phyloP scores from a whole-genome alignment of 1,284 basidiomycete genomes.

The Mrakiaceae sp. region DNA sequence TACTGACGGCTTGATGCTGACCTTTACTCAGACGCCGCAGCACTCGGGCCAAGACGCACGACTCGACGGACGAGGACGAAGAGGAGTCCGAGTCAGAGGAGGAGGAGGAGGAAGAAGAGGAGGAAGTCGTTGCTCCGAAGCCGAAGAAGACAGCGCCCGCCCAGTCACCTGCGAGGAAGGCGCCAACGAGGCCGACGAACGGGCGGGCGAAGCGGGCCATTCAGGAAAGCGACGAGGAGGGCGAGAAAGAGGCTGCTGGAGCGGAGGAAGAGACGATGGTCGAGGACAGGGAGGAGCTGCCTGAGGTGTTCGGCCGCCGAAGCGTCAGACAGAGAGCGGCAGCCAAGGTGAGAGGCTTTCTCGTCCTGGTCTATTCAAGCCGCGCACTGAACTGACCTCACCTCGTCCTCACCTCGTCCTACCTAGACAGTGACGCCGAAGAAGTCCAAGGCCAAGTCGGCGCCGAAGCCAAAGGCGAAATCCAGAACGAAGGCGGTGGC shows the following conservation, averaged over 20 bases:
- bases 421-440: no score
- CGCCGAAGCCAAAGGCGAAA: no score
- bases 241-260: constrained; percentile 20
- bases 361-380: no score
- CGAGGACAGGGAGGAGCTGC: constrained; percentile 18
- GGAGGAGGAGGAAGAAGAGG: constrained; percentile 10
- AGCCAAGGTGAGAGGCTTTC: neutral
- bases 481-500: no score
- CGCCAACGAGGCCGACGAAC: constrained; percentile 24
- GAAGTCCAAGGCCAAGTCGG: no score
- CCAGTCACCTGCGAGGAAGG: constrained; percentile 2
- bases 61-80: constrained; percentile 3
- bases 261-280: constrained; percentile 23
- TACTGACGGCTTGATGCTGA: neutral
- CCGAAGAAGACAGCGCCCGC: neutral
- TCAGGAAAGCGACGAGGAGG: constrained; percentile 20
- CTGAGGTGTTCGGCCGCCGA: neutral
- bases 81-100: constrained; percentile 3
- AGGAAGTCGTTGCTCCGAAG: neutral
- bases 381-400: no score
- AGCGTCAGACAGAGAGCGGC: neutral
- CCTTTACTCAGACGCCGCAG: neutral
- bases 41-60: neutral
- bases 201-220: constrained; percentile 19
- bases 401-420: no score